Base-by-base conservation (phyloP, 208 protist species). In the Crithidia thermophila region DNA sequence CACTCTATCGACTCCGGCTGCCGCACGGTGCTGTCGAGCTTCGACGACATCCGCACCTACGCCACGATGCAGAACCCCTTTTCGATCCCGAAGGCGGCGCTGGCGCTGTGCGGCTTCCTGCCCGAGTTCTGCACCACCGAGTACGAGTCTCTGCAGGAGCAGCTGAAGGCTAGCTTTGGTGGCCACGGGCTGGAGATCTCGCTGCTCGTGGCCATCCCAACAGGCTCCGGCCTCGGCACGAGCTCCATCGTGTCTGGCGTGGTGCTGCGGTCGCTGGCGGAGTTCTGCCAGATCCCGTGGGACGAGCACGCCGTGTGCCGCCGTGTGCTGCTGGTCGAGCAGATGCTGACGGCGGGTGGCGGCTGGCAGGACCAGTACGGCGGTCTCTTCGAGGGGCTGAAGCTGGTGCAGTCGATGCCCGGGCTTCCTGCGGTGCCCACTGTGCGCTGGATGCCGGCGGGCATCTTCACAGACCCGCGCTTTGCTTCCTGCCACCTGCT, bases 291-390 rank as follows among this genome's bases (percentile, higher is more conserved):
- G 28, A 60, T 86, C 51, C 37, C 39, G 21, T 93, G 81, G 76
- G 45, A 81, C 42, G 58, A 62, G 20, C 69, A 83, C 21, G 70
- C 56, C 23, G 71, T 88, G 49, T 79, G 77, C 49, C 81, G 66
- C 42, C 79, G 72, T 21, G 84, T 88, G 43, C 57, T 93, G 58
- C 63, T 72, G 34, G 37, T 88, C 9, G 83, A 93, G 80, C 81
- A 90, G 75, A 76, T 93, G 53, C 58, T 93, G 31, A 86, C 81
- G 20, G 85, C 81, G 2, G 84, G 84, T 20, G 84, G 87, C 16
- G 87, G 81, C 20, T 90, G 83, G 84, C 79, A 90, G 58, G 87
- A 90, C 60, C 83, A 82, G 66, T 85, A 81, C 77, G 83, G 83
- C 27, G 80, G 78, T 1, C 61, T 93, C 31, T 82, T 74, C 43